A percentile compares a stretch with the other conserved stretches of the same genome.
Evolutionary conservation across 441 rosid species (phyloP).

Genomic region (Adansonia gregorii): DNA sequence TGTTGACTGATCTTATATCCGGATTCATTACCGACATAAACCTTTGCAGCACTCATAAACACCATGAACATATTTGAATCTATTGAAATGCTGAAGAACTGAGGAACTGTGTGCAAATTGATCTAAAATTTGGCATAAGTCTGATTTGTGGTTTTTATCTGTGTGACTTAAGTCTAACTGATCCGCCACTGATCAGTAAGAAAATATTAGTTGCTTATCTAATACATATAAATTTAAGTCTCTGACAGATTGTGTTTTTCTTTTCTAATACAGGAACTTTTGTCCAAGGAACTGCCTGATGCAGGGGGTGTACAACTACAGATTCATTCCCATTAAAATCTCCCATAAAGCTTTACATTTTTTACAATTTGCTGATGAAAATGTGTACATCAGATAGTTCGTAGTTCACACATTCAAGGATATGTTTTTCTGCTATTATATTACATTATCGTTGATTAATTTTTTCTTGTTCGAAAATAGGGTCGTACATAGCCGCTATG

Average conservation of each 20-base stretch:
- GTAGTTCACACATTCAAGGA: neutral
- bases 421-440: neutral
- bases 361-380: neutral
- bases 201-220: neutral
- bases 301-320: slow-evolving; percentile 61
- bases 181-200: neutral
- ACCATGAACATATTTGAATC: neutral
- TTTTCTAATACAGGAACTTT: slow-evolving; percentile 52
- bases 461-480: neutral
- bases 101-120: neutral
- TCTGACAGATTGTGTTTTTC: neutral
- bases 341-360: neutral
- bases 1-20: neutral
- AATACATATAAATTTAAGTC: neutral
- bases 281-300: slow-evolving; percentile 63
- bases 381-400: neutral
- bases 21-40: neutral
- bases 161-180: neutral
- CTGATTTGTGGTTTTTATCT: neutral
- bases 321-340: slow-evolving; percentile 41
- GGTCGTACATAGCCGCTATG: neutral
- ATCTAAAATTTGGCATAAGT: neutral
- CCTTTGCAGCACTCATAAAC: neutral
- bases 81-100: neutral
- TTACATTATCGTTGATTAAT: neutral